Conservation (phyloP, 495 filamentous ascomycete species). For the Xylona heveae region DNA sequence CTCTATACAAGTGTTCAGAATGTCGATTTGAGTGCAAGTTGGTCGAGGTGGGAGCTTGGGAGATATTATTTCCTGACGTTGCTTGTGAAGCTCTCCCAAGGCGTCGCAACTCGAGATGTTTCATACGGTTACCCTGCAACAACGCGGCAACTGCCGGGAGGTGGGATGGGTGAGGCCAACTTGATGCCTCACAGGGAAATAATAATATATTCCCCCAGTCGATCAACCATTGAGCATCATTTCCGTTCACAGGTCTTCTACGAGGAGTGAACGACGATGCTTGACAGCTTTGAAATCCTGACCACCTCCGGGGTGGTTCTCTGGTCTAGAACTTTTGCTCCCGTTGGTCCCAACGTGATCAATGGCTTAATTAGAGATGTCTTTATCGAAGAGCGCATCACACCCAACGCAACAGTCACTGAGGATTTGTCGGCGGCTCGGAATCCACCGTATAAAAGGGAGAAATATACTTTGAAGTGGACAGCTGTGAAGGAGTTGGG, state of each 20-base stretch:
- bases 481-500: conserved; percentile 76
- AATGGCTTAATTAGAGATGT: conserved; percentile 91
- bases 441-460: conserved; percentile 63
- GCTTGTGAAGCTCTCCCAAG: no score
- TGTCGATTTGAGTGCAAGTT: no score
- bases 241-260: no score
- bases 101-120: no score
- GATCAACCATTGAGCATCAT: not conserved
- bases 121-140: no score
- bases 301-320: conserved; percentile 91
- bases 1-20: no score
- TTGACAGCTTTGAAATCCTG: conserved; percentile 90
- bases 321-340: conserved; percentile 76
- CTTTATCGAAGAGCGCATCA: conserved; percentile 83
- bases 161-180: no score
- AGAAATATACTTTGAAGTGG: conserved; percentile 93
- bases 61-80: no score
- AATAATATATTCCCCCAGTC: not conserved
- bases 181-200: no score
- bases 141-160: no score
- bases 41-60: no score
- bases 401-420: conserved; percentile 33
- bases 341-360: conserved; percentile 61
- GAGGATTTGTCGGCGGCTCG: conserved; percentile 31
- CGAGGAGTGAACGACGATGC: conserved; percentile 28